Conservation (phyloP, 192 early-diverging fungal genomes). For the Entrophospora sp. region DNA sequence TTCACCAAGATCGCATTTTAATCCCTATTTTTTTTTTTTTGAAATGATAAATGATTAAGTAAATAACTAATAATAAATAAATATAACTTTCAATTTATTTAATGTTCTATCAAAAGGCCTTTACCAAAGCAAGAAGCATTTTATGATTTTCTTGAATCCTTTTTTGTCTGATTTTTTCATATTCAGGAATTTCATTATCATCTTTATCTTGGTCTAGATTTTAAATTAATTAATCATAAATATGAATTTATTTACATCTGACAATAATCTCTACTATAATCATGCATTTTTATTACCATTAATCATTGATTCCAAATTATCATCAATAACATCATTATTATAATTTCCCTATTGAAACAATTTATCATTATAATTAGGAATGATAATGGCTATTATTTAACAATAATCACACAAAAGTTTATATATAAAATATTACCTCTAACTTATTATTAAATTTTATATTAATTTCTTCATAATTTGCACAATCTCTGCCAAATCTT, state of each 20-base stretch:
- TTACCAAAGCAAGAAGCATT: constrained; percentile 49
- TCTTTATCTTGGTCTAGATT: no score
- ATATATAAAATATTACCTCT: constrained; percentile 9
- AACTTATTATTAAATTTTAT: constrained; percentile 39
- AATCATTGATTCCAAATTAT: no score
- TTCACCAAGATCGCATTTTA: constrained; percentile 75
- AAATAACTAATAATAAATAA: background rate
- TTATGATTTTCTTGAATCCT: constrained; percentile 55
- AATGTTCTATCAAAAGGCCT: no score
- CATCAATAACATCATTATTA: constrained; percentile 39
- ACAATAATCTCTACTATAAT: no score
- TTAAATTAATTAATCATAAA: no score
- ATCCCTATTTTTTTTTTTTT: constrained; percentile 33
- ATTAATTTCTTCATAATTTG: constrained; percentile 71
- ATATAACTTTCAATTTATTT: no score
- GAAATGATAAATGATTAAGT: background rate
- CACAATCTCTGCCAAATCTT: constrained; percentile 73
- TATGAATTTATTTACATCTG: no score
- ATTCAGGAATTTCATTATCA: constrained; percentile 41
- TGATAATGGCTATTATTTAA: background rate
- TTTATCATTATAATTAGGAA: background rate
- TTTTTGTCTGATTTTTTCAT: constrained; percentile 46
- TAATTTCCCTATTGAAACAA: constrained; percentile 10
- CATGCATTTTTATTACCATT: no score
- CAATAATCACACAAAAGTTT: background rate